Percentiles rank a stretch among this genome's conserved stretches.
These are phyloP conservation scores for Sclerotinia spermophila DNA, from an alignment of 2,329 filamentous ascomycete species.

Conservation along the genomic window DNA sequence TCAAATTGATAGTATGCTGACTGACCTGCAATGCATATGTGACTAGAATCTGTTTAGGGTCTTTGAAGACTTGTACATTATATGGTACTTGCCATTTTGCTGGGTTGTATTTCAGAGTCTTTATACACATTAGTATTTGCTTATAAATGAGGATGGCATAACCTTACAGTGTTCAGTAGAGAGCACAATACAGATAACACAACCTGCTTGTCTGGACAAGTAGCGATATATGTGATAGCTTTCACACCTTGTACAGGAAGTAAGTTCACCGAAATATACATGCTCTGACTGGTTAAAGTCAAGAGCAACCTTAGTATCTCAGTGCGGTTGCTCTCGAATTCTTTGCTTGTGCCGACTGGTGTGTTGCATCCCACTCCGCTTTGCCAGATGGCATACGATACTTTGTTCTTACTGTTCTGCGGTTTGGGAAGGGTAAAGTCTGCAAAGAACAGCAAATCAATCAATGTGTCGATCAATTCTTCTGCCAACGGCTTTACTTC, in stretches of 20 bases:
- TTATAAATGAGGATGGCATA: constrained; percentile 14
- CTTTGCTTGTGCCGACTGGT: constrained; percentile 80
- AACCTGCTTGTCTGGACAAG: constrained; percentile 83
- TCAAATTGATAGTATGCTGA: neutral
- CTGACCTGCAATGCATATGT: constrained; percentile 71
- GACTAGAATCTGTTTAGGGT: constrained; percentile 84
- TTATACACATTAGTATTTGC: constrained; percentile 15
- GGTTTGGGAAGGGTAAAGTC: constrained; percentile 80
- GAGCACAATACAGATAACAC: constrained; percentile 90
- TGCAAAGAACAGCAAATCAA: constrained; percentile 87
- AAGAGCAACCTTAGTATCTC: constrained; percentile 85
- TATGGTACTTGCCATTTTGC: constrained; percentile 92
- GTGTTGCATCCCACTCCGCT: constrained; percentile 95
- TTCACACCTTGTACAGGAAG: constrained; percentile 80
- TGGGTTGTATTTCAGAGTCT: constrained; percentile 95
- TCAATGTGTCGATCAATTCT: constrained; percentile 83
- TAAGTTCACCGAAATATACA: constrained; percentile 81
- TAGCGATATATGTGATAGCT: constrained; percentile 83
- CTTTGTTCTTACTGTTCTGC: constrained; percentile 68
- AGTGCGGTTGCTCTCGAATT: constrained; percentile 87
- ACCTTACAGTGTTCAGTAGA: constrained; percentile 79
- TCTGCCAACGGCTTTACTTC: constrained; percentile 85
- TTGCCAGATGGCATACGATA: constrained; percentile 95
- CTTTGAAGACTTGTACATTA: constrained; percentile 86
- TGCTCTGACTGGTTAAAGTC: constrained; percentile 81